phyloP scores from a whole-genome alignment of 2,329 filamentous ascomycete species.

The Phoma sp. region DNA sequence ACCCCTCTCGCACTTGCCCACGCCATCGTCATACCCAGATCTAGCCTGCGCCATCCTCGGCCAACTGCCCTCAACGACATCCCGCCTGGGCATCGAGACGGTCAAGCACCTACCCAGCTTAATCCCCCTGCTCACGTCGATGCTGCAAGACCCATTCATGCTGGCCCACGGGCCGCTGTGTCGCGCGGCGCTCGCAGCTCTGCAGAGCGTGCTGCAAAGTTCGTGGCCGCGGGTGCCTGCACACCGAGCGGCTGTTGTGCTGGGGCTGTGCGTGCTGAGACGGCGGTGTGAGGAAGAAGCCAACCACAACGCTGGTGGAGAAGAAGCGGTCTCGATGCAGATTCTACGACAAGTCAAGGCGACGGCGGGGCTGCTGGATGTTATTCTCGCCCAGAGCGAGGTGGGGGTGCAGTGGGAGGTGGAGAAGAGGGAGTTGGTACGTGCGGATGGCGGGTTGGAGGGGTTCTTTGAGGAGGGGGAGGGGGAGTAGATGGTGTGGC shows the following conservation, averaged over 20 bases:
- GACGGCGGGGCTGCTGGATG: constrained; percentile 36
- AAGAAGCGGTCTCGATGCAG: constrained; percentile 15
- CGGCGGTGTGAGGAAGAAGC: constrained; percentile 25
- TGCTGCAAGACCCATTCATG: constrained; percentile 73
- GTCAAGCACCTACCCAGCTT: constrained; percentile 74
- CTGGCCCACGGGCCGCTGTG: constrained; percentile 62
- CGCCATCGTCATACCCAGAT: constrained; percentile 56
- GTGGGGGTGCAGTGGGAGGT: constrained; percentile 18
- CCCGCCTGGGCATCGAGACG: constrained; percentile 65
- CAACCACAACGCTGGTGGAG: constrained; percentile 16
- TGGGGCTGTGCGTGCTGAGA: constrained; percentile 58
- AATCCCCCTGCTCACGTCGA: constrained; percentile 68
- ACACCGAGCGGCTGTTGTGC: constrained; percentile 69
- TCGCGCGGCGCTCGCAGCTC: constrained; percentile 57
- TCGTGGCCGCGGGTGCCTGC: constrained; percentile 72
- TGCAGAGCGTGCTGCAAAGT: constrained; percentile 65
- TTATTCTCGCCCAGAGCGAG: constrained; percentile 27
- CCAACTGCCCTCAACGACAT: constrained; percentile 58
- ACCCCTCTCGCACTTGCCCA: constrained; percentile 61
- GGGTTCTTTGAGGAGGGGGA: constrained; percentile 17
- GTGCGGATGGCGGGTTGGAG: constrained; percentile 7
- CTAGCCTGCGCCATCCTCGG: constrained; percentile 65
- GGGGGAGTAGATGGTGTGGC: too few species aligned
- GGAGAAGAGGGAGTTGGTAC: constrained; percentile 23
- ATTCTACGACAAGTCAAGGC: constrained; percentile 29